A percentile compares a stretch with the other conserved stretches of the same genome.
Evolutionary conservation across 495 filamentous ascomycete species (phyloP).

Genomic region (Annulohypoxylon bovei): DNA sequence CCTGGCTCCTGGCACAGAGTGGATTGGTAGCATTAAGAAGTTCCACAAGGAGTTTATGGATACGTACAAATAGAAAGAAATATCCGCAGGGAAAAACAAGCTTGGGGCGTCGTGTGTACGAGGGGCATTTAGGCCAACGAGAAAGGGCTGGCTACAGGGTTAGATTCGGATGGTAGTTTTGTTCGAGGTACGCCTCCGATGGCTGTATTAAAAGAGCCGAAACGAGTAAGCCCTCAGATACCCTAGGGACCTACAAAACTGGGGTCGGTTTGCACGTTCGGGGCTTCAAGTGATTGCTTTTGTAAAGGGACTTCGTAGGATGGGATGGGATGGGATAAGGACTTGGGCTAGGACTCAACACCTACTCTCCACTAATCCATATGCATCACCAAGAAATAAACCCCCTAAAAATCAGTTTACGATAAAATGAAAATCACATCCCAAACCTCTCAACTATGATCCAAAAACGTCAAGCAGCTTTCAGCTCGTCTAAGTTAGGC

Average conservation of each 20-base stretch:
- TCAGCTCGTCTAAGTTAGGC: slow-evolving; percentile 15
- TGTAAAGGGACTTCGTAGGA: background rate
- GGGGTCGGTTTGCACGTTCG: background rate
- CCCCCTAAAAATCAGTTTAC: background rate
- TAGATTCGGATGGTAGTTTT: background rate
- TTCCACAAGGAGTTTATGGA: slow-evolving; percentile 95
- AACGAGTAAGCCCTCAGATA: background rate
- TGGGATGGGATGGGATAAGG: background rate
- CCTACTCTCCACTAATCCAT: slow-evolving; percentile 3
- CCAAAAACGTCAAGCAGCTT: background rate
- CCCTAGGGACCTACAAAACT: background rate
- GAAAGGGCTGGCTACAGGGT: background rate
- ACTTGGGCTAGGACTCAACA: background rate
- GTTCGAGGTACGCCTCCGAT: background rate
- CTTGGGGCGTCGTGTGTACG: background rate
- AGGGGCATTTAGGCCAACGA: background rate
- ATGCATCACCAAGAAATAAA: background rate
- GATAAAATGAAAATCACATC: background rate
- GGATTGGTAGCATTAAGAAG: slow-evolving; percentile 85
- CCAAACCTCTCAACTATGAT: background rate
- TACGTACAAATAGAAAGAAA: slow-evolving; percentile 65
- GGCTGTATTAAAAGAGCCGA: background rate
- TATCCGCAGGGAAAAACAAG: background rate
- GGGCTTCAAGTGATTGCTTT: background rate
- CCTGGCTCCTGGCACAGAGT: slow-evolving; percentile 93